A percentile compares a stretch with the other conserved stretches of the same genome.
phyloP scores from a whole-genome alignment of 2,329 filamentous ascomycete species.

The Salinomyces thailandicus region DNA sequence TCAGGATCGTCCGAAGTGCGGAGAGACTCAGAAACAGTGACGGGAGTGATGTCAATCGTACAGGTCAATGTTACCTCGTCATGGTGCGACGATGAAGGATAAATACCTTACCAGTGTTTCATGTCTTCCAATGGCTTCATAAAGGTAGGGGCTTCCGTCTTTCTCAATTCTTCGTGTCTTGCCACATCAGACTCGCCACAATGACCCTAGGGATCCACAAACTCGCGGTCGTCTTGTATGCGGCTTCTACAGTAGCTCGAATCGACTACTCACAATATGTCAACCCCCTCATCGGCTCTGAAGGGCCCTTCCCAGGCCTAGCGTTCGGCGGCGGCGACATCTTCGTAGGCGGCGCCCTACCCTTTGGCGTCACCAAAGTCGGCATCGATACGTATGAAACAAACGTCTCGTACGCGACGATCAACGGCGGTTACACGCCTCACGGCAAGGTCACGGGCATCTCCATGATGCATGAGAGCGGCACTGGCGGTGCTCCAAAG shows the following conservation, averaged over 20 bases:
- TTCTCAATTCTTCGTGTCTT: too few relatives aligned
- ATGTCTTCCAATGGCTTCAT: too few relatives aligned
- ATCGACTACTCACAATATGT: slow-evolving; percentile 35
- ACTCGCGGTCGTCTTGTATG: not conserved
- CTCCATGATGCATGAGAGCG: slow-evolving; percentile 52
- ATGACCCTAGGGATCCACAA: too few relatives aligned
- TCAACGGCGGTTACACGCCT: slow-evolving; percentile 33
- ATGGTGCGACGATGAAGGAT: not conserved
- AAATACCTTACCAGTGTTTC: too few relatives aligned
- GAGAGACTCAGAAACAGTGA: too few relatives aligned
- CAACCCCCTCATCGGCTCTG: slow-evolving; percentile 42
- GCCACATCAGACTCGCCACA: too few relatives aligned
- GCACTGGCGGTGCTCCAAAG: slow-evolving; percentile 59
- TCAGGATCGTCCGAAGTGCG: slow-evolving; percentile 3
- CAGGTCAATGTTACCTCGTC: slow-evolving; percentile 5
- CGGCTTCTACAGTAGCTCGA: slow-evolving; percentile 7
- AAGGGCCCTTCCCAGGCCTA: slow-evolving; percentile 35
- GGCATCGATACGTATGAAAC: slow-evolving; percentile 32
- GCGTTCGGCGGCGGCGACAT: slow-evolving; percentile 36
- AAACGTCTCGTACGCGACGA: slow-evolving; percentile 26
- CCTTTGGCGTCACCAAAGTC: slow-evolving; percentile 35
- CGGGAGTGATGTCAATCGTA: too few relatives aligned
- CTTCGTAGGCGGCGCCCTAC: slow-evolving; percentile 32
- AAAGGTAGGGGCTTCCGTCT: too few relatives aligned
- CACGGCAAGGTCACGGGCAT: slow-evolving; percentile 26